Percentiles rank a stretch among this genome's conserved stretches.
These are phyloP conservation scores for Iberis amara DNA, from an alignment of 441 rosid species.

Conservation along the genomic window DNA sequence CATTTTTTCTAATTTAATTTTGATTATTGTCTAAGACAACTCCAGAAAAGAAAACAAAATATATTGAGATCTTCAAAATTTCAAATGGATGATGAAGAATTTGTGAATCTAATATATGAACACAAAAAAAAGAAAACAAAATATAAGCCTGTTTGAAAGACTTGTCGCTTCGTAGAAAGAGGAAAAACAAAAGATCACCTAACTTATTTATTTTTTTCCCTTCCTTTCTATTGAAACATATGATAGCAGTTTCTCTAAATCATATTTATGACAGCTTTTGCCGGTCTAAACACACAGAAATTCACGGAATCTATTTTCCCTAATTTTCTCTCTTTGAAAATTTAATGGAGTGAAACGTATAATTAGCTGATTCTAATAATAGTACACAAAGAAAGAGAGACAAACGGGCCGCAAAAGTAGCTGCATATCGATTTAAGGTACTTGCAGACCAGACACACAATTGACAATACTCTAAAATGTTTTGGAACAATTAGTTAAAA, in stretches of 20 bases:
- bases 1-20: slow-evolving; percentile 30
- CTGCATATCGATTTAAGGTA: background rate
- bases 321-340: slow-evolving; percentile 3
- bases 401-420: slow-evolving; percentile 13
- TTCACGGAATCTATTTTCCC: slow-evolving; percentile 25
- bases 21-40: slow-evolving; percentile 4
- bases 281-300: slow-evolving; percentile 9
- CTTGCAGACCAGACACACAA: background rate
- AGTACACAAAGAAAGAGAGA: slow-evolving; percentile 1
- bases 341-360: background rate
- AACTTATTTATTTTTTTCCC: background rate
- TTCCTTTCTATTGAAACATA: slow-evolving; percentile 8
- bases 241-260: slow-evolving; percentile 10
- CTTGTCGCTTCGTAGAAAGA: too few species aligned
- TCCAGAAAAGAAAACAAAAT: slow-evolving; percentile 12
- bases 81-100: background rate
- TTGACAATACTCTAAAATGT: too few species aligned
- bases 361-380: slow-evolving; percentile 24
- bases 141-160: too few species aligned
- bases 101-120: background rate
- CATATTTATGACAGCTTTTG: slow-evolving; percentile 21
- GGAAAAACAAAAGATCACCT: slow-evolving; percentile 8
- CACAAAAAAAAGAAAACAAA: background rate
- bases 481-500: too few species aligned
- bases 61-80: slow-evolving; percentile 18